A percentile compares a stretch with the other conserved stretches of the same genome.
Evolutionary conservation across 495 filamentous ascomycete species (phyloP).

Genomic region (Glutinoglossum americanum): DNA sequence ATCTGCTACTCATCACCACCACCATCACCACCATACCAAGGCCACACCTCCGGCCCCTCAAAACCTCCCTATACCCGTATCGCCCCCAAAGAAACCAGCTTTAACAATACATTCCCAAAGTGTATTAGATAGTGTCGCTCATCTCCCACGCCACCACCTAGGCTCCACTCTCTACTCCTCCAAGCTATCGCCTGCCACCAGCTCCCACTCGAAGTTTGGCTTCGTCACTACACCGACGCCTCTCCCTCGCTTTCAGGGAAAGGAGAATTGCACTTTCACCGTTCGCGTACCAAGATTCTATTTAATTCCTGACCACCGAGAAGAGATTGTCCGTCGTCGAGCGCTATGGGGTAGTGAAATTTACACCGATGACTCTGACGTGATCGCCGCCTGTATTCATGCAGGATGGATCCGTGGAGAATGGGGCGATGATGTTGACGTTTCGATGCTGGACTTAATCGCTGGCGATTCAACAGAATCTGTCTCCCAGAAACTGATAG

Average conservation of each 20-base stretch:
- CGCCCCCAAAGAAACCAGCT: neutral
- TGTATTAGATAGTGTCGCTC: constrained; percentile 4
- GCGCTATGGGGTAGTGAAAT: constrained; percentile 83
- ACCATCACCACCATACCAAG: constrained; percentile 6
- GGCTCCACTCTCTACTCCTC: constrained; percentile 44
- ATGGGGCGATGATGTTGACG: constrained; percentile 55
- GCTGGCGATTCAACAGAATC: constrained; percentile 10
- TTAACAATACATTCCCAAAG: constrained; percentile 3
- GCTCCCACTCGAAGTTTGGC: constrained; percentile 33
- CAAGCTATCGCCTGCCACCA: constrained; percentile 24
- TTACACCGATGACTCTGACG: constrained; percentile 91
- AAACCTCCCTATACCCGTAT: neutral
- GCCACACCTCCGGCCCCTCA: neutral
- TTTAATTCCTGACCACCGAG: constrained; percentile 40
- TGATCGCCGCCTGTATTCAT: constrained; percentile 83
- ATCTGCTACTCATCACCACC: constrained; percentile 7
- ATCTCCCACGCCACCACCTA: constrained; percentile 53
- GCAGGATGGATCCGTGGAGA: constrained; percentile 78
- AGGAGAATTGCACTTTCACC: constrained; percentile 79
- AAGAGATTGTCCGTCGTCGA: constrained; percentile 58
- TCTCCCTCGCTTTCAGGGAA: constrained; percentile 55
- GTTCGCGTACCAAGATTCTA: constrained; percentile 67
- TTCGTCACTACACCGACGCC: constrained; percentile 52
- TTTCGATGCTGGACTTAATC: constrained; percentile 44
- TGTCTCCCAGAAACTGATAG: neutral